Evolutionary conservation across 202 grass and related monocot species (phyloP).

Genomic region (Digitaria exilis): DNA sequence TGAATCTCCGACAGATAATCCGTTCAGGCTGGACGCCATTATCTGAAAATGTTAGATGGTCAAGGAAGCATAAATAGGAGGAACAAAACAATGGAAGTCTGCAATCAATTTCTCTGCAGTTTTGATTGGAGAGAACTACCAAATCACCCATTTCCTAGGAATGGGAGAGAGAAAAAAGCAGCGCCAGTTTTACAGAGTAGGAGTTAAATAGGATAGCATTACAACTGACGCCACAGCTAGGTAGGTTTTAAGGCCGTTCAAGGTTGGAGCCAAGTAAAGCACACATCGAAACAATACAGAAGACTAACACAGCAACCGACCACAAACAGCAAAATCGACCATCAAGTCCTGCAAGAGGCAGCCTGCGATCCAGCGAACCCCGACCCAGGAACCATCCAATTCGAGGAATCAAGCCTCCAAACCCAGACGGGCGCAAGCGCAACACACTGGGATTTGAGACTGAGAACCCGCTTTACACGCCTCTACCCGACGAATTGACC

Average conservation of each 20-base stretch:
- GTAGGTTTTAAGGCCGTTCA: background rate
- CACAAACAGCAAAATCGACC: background rate
- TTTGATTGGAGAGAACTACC: background rate
- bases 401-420: constrained; percentile 5
- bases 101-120: background rate
- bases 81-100: background rate
- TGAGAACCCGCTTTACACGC: background rate
- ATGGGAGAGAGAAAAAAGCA: background rate
- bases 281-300: background rate
- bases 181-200: background rate
- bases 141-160: background rate
- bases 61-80: background rate
- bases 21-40: constrained; percentile 96
- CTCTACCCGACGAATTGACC: background rate
- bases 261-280: background rate
- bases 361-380: background rate
- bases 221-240: background rate
- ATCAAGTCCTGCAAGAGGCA: background rate
- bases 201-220: background rate
- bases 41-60: constrained; percentile 56
- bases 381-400: background rate
- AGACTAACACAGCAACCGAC: background rate
- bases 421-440: background rate
- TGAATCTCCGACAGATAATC: constrained; percentile 82
- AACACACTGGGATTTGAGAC: background rate